Evolutionary conservation across 805 yeast species (phyloP).

Genomic region (Saturnispora sanitii): DNA sequence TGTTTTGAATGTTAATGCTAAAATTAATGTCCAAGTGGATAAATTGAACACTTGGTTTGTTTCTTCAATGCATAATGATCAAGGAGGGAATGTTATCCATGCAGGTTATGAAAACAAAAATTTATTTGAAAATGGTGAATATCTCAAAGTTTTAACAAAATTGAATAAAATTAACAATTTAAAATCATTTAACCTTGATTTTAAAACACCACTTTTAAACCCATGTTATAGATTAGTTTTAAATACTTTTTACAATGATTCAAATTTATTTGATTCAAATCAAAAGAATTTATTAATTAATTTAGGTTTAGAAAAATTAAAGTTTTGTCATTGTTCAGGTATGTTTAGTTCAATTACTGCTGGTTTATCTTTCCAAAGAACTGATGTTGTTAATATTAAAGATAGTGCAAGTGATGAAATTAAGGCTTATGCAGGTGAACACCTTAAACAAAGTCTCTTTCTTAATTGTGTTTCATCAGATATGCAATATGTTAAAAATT

Average conservation of each 20-base stretch:
- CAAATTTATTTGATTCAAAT: slow-evolving; percentile 16
- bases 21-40: slow-evolving; percentile 2
- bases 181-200: slow-evolving; percentile 38
- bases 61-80: slow-evolving; percentile 7
- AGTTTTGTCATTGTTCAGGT: slow-evolving; percentile 12
- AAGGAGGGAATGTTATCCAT: slow-evolving; percentile 17
- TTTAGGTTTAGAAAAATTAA: slow-evolving; percentile 36
- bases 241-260: slow-evolving; percentile 16
- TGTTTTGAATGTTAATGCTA: slow-evolving; percentile 8
- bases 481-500: slow-evolving; percentile 28
- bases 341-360: slow-evolving; percentile 18
- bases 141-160: slow-evolving; percentile 39
- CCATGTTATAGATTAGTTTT: slow-evolving; percentile 39
- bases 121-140: slow-evolving; percentile 62
- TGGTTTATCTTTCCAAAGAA: slow-evolving; percentile 53
- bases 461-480: slow-evolving; percentile 36
- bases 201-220: slow-evolving; percentile 36
- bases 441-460: slow-evolving; percentile 45
- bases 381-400: slow-evolving; percentile 42
- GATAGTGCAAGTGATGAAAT: slow-evolving; percentile 47
- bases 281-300: slow-evolving; percentile 40
- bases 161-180: slow-evolving; percentile 40
- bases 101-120: slow-evolving; percentile 35
- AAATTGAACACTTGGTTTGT: slow-evolving; percentile 3
- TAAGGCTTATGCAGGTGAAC: slow-evolving; percentile 52